A percentile compares a stretch with the other conserved stretches of the same genome.
phyloP scores from a whole-genome alignment of 371 early-diverging fungal genomes.

The Actinomortierella ambigua region DNA sequence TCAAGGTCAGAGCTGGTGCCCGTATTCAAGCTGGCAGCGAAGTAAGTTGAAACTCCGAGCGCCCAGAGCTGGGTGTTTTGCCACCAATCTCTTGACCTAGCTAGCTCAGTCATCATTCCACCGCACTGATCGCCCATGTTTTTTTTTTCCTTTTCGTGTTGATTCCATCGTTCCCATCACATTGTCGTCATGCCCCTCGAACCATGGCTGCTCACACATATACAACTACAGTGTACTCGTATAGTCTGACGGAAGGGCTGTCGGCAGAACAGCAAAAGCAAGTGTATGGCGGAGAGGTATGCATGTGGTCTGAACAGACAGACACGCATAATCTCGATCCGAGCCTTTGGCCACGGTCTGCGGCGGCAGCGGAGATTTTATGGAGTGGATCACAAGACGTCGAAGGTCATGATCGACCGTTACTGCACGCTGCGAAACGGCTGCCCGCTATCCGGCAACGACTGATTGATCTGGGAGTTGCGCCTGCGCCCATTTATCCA shows the following conservation, averaged over 20 bases:
- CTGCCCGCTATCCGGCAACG: conserved; percentile 73
- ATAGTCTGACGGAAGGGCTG: conserved; percentile 24
- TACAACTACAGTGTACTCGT: conserved; percentile 40
- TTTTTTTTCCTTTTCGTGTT: no score
- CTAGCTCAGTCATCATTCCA: conserved; percentile 69
- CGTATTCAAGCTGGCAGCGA: conserved; percentile 31
- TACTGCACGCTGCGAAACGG: conserved; percentile 65
- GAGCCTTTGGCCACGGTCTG: conserved; percentile 76
- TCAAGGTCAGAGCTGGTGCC: conserved; percentile 25
- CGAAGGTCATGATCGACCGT: conserved; percentile 55
- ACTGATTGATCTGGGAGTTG: conserved; percentile 67
- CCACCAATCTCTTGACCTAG: no score
- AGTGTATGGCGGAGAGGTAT: conserved; percentile 63
- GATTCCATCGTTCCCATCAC: no score
- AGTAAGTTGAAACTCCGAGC: conserved; percentile 53
- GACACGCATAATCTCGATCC: conserved; percentile 66
- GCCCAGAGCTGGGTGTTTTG: conserved; percentile 72
- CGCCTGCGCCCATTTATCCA: conserved; percentile 72
- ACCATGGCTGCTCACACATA: no score
- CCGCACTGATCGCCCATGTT: no score
- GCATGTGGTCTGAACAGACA: conserved; percentile 78
- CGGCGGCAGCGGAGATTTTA: conserved; percentile 78
- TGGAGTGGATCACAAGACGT: conserved; percentile 73
- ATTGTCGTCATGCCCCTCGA: no score
- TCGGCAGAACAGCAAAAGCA: conserved; percentile 38